Evolutionary conservation across 2,329 filamentous ascomycete species (phyloP).

Genomic region (Akanthomyces dipterigenus): DNA sequence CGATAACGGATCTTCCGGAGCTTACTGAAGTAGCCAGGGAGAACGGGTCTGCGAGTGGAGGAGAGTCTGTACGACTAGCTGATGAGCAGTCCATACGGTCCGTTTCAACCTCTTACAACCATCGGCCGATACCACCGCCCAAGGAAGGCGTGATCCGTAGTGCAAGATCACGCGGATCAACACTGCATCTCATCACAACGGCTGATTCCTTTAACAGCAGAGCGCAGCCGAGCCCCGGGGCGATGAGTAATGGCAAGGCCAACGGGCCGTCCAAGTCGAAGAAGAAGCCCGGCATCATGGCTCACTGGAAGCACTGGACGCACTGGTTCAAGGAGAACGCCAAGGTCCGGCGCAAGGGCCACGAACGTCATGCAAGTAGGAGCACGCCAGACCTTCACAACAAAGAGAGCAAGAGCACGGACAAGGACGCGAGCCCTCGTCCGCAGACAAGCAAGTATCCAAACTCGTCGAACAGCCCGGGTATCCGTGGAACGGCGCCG

Average conservation of each 20-base stretch:
- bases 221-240: slow-evolving; percentile 20
- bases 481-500: slow-evolving; percentile 32
- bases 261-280: slow-evolving; percentile 39
- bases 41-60: slow-evolving; percentile 36
- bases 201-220: slow-evolving; percentile 38
- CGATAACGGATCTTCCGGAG: slow-evolving; percentile 67
- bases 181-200: slow-evolving; percentile 75
- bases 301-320: slow-evolving; percentile 58
- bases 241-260: slow-evolving; percentile 19
- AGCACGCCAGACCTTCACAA: slow-evolving; percentile 54
- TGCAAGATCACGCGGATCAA: slow-evolving; percentile 72
- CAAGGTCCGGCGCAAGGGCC: slow-evolving; percentile 43
- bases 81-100: slow-evolving; percentile 75
- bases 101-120: slow-evolving; percentile 68
- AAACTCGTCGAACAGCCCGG: slow-evolving; percentile 27
- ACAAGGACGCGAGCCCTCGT: slow-evolving; percentile 48
- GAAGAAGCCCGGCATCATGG: slow-evolving; percentile 52
- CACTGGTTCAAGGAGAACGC: slow-evolving; percentile 57
- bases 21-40: slow-evolving; percentile 56
- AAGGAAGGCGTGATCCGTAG: slow-evolving; percentile 69
- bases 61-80: slow-evolving; percentile 52
- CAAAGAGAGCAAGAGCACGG: slow-evolving; percentile 39
- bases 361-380: slow-evolving; percentile 44
- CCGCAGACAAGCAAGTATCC: slow-evolving; percentile 56
- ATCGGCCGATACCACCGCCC: slow-evolving; percentile 71